Conservation (phyloP, 208 protist species). For the Phytomonas serpens region DNA sequence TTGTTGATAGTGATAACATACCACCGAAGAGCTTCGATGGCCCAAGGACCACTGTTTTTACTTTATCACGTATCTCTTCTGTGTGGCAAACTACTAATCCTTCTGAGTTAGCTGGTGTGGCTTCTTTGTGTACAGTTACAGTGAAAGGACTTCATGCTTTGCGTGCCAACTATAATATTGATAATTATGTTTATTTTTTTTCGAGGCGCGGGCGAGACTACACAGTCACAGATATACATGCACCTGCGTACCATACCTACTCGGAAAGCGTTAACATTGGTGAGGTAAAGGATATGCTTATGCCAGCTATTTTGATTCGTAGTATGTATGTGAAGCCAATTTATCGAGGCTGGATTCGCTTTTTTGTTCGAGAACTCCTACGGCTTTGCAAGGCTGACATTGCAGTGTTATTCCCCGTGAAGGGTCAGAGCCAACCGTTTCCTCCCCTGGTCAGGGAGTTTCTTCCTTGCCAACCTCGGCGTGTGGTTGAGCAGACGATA, state of each 20-base stretch:
- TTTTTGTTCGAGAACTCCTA: slow-evolving; percentile 77
- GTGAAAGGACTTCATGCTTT: slow-evolving; percentile 74
- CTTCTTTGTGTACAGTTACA: slow-evolving; percentile 39
- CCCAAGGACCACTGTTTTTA: not conserved
- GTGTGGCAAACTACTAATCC: not conserved
- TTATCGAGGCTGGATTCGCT: slow-evolving; percentile 51
- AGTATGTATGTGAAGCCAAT: slow-evolving; percentile 57
- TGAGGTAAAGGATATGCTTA: slow-evolving; percentile 7
- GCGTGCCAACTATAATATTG: slow-evolving; percentile 81
- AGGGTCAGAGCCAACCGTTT: slow-evolving; percentile 22
- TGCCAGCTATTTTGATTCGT: slow-evolving; percentile 54
- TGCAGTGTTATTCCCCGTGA: slow-evolving; percentile 33
- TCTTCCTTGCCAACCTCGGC: slow-evolving; percentile 41
- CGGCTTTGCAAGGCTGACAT: slow-evolving; percentile 40
- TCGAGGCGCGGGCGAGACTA: slow-evolving; percentile 48
- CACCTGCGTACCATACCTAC: slow-evolving; percentile 20
- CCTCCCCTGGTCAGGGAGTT: slow-evolving; percentile 38
- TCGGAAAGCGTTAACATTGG: slow-evolving; percentile 13
- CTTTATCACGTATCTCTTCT: not conserved
- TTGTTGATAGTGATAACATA: not conserved
- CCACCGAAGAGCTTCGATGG: not conserved
- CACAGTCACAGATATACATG: slow-evolving; percentile 49
- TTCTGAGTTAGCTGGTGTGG: slow-evolving; percentile 38
- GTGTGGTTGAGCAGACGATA: slow-evolving; percentile 46
- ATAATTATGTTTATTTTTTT: slow-evolving; percentile 73